Conservation (phyloP, 176 grass and related monocot species). For the Musa beccarii region DNA sequence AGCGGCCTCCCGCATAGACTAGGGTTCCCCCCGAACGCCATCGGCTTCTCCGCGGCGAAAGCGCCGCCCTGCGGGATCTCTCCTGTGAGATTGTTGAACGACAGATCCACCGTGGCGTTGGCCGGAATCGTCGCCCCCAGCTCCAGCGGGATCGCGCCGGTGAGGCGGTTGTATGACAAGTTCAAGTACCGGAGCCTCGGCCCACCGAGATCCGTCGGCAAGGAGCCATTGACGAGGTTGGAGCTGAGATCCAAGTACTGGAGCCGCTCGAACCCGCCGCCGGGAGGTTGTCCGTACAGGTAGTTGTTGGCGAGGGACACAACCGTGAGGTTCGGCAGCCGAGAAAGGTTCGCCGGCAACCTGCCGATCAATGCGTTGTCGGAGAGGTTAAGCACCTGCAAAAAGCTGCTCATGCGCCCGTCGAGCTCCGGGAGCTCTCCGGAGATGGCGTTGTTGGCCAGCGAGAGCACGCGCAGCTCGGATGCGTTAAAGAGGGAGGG, state of each 20-base stretch:
- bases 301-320: constrained; percentile 11
- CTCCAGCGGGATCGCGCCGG: constrained; percentile 2
- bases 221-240: constrained; percentile 8
- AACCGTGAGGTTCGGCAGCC: background rate
- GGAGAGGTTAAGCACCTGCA: constrained; percentile 16
- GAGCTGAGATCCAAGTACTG: constrained; percentile 15
- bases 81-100: constrained; percentile 14
- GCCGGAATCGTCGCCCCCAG: constrained; percentile 2
- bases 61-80: constrained; percentile 1
- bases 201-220: background rate
- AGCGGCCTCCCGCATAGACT: constrained; percentile 8
- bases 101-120: constrained; percentile 11
- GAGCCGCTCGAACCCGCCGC: constrained; percentile 7
- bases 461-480: constrained; percentile 7
- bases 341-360: constrained; percentile 3
- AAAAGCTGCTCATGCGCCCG: background rate
- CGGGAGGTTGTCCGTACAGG: background rate
- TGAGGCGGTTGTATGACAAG: constrained; percentile 9
- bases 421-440: constrained; percentile 1
- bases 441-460: constrained; percentile 9
- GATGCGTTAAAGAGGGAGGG: constrained; percentile 8
- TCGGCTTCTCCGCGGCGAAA: constrained; percentile 1
- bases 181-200: constrained; percentile 6
- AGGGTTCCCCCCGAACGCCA: constrained; percentile 3
- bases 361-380: constrained; percentile 5